phyloP scores from a whole-genome alignment of 2,329 filamentous ascomycete species.

The Ramularia endophylla region DNA sequence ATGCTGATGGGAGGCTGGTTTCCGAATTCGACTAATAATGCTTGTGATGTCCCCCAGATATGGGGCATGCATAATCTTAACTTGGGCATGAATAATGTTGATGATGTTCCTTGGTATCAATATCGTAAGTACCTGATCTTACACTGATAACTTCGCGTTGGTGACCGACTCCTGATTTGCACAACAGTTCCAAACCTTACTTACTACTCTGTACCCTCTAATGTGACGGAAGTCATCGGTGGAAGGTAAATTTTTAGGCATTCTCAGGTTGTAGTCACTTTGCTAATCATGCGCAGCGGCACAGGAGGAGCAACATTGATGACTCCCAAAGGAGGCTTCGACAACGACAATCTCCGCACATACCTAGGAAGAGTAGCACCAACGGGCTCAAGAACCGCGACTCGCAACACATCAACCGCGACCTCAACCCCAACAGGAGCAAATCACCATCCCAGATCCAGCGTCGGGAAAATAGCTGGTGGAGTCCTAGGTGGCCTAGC shows the following conservation, averaged over 20 bases:
- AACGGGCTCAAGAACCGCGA: conserved; percentile 45
- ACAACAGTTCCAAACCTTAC: conserved; percentile 37
- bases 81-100: conserved; percentile 41
- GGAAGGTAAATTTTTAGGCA: conserved; percentile 32
- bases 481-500: conserved; percentile 36
- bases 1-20: conserved; percentile 58
- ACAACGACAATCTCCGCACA: conserved; percentile 45
- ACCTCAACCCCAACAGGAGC: conserved; percentile 18
- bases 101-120: conserved; percentile 42
- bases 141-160: no score
- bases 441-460: conserved; percentile 12
- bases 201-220: conserved; percentile 45
- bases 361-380: conserved; percentile 50
- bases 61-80: conserved; percentile 50
- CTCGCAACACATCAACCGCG: conserved; percentile 36
- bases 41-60: conserved; percentile 43
- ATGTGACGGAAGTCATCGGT: conserved; percentile 44
- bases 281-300: conserved; percentile 25
- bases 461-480: conserved; percentile 35
- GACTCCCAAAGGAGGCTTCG: conserved; percentile 46
- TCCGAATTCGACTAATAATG: conserved; percentile 42
- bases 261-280: not conserved
- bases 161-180: no score
- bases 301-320: conserved; percentile 51
- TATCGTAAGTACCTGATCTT: conserved; percentile 26